phyloP scores from a whole-genome alignment of 1,139 yeast species.

The Sugiyamaella castrensis region DNA sequence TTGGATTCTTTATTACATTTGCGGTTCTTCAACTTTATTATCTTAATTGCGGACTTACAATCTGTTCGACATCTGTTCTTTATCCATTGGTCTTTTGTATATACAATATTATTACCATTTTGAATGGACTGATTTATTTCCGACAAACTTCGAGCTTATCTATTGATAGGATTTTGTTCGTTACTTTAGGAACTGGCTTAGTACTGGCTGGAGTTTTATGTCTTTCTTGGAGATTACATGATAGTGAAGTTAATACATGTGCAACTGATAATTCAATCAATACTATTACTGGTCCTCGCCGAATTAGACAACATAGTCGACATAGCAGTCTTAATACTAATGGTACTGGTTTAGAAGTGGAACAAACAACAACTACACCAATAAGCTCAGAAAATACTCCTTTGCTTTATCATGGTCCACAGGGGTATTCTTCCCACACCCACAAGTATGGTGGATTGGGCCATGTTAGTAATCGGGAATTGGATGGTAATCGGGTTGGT shows the following conservation, averaged over 20 bases:
- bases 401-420: neutral
- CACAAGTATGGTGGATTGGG: constrained; percentile 8
- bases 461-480: neutral
- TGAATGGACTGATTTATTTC: constrained; percentile 69
- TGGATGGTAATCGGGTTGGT: neutral
- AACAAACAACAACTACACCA: neutral
- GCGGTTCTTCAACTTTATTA: constrained; percentile 75
- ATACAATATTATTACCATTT: constrained; percentile 69
- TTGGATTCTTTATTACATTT: constrained; percentile 57
- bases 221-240: constrained; percentile 44
- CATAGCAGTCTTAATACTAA: neutral
- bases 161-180: constrained; percentile 42
- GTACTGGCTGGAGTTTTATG: constrained; percentile 55
- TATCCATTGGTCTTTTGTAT: constrained; percentile 86
- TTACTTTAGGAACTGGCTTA: constrained; percentile 49
- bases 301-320: constrained; percentile 1
- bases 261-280: neutral
- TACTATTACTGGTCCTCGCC: constrained; percentile 4
- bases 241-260: neutral
- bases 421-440: constrained; percentile 2
- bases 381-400: constrained; percentile 9
- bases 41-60: constrained; percentile 69
- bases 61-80: constrained; percentile 70
- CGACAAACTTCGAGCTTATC: constrained; percentile 48
- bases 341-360: neutral